These are phyloP conservation scores for Calonectria honghensis DNA, from an alignment of 2,329 filamentous ascomycete species.

Conservation along the genomic window DNA sequence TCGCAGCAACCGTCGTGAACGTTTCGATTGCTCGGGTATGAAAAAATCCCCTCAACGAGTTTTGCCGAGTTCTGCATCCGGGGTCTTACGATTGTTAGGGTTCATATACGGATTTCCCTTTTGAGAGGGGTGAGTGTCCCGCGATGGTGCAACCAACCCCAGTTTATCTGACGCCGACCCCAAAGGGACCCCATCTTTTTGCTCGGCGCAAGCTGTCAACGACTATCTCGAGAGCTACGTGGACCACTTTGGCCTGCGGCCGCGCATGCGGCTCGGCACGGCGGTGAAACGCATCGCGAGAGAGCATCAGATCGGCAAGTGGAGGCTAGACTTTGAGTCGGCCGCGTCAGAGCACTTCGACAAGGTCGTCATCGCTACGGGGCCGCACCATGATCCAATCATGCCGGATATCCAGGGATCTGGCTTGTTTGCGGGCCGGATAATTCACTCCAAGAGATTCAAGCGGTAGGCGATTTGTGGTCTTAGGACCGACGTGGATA, in stretches of 20 bases:
- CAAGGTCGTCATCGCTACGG: constrained; percentile 63
- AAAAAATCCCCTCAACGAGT: neutral
- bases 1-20: constrained; percentile 54
- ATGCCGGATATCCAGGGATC: constrained; percentile 61
- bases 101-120: constrained; percentile 62
- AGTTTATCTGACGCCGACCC: constrained; percentile 19
- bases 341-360: constrained; percentile 56
- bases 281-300: constrained; percentile 47
- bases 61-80: constrained; percentile 10
- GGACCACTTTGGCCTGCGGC: constrained; percentile 57
- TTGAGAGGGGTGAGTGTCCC: constrained; percentile 53
- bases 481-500: neutral
- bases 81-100: constrained; percentile 50
- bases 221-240: constrained; percentile 60
- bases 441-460: constrained; percentile 50
- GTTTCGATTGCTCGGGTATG: constrained; percentile 49
- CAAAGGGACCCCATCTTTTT: constrained; percentile 50
- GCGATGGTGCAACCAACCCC: constrained; percentile 28
- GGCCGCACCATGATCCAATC: constrained; percentile 59
- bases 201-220: constrained; percentile 54
- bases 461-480: constrained; percentile 39
- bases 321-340: constrained; percentile 56
- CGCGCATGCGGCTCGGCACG: constrained; percentile 55
- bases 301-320: constrained; percentile 46
- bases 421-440: constrained; percentile 57